Evolutionary conservation across 441 rosid genomes (phyloP).

Genomic region (Mallotus repandus): DNA sequence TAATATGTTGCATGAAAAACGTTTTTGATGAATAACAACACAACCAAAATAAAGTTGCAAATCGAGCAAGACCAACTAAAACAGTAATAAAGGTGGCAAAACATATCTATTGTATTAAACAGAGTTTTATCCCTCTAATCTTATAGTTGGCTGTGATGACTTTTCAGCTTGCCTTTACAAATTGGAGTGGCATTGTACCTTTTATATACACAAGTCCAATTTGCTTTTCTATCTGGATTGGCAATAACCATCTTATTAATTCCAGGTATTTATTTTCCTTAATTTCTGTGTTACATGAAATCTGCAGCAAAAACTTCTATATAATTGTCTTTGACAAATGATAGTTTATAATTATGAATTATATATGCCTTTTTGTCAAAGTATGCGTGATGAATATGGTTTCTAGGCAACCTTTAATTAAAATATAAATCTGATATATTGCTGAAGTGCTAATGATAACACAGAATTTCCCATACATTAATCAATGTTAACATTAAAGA

Average conservation of each 20-base stretch:
- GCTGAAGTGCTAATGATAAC: not conserved
- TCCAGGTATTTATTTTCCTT: conserved; percentile 55
- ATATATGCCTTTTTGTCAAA: not conserved
- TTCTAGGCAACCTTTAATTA: not conserved
- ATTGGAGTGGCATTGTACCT: conserved; percentile 90
- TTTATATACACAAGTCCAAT: conserved; percentile 85
- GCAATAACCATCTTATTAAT: conserved; percentile 75
- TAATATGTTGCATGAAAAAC: not conserved
- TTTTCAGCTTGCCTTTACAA: conserved; percentile 93
- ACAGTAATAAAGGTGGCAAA: not conserved
- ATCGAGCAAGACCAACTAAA: too few species aligned
- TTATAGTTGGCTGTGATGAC: conserved; percentile 6
- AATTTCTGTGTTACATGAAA: conserved; percentile 10
- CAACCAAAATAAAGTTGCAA: not conserved
- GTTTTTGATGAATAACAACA: not conserved
- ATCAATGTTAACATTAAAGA: not conserved
- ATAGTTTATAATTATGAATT: conserved; percentile 4
- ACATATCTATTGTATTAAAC: not conserved
- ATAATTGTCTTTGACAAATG: conserved; percentile 1
- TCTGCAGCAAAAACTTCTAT: conserved; percentile 9
- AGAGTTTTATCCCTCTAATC: not conserved
- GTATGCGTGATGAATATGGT: not conserved
- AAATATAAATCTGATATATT: not conserved
- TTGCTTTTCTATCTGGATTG: conserved; percentile 86
- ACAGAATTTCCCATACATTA: not conserved